Base-by-base conservation (phyloP, 2,329 filamentous ascomycete species). In the Periconia sp. region DNA sequence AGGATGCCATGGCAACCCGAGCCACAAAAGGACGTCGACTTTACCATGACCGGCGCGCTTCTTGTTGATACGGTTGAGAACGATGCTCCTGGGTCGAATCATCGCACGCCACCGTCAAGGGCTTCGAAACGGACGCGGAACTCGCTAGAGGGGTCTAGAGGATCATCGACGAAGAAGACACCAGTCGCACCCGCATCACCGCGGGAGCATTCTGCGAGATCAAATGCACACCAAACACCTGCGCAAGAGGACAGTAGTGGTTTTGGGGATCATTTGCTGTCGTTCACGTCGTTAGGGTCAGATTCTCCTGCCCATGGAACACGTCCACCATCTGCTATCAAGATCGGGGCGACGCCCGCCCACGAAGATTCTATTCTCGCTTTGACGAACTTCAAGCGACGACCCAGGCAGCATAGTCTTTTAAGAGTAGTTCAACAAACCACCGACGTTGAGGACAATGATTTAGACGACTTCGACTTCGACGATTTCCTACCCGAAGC, bases 401-500 rank as follows among this genome's bases (percentile, higher is more conserved):
- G 79, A 52, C 68, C 77, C 8, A 70, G 79, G 54, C 79, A 81
- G 63, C 76, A 72, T 27, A 81, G 79, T 58, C 72, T 81, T 60
- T 68, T 81, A 52, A 73, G 75, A 40, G 79, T 79, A 76, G 76
- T 80, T 7, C 74, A 77, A 53, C 75, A 78, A 55, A 72, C 65
- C 20, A 75, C 70, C 41, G 69, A 75, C 50, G 72, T 77, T 11
- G 76, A 82, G 19, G 79, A 82, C 31, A 72, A 75, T 17, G 35
- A 75, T 70, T 58, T 82, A 72, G 62, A 82, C 71, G 46, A 77
- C 68, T 63, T 65, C 15, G 67, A 70, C 46, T 63, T 70, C 17
- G 68, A 71, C 45, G 66, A 70, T 60, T 87, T 84, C 64, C 80
- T 77, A 48, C 87, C 81, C 0, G 85, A 89, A 52, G 85, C 85